Evolutionary conservation across 768 basidiomycete genomes (phyloP).

Genomic region (Amanita molliuscula): DNA sequence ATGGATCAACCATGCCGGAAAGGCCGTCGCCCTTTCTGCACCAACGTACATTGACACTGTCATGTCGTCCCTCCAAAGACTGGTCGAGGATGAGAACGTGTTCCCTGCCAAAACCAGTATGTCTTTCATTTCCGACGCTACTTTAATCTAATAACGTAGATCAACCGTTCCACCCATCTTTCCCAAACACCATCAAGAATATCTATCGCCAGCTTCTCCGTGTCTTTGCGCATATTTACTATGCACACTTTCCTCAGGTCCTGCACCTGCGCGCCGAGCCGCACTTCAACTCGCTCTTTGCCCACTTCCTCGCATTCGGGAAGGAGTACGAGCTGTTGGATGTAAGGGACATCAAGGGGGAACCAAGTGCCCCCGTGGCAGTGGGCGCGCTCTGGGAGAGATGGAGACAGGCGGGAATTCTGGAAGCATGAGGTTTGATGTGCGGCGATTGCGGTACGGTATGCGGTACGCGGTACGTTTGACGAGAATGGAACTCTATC

Average conservation of each 20-base stretch:
- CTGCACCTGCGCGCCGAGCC: conserved; percentile 90
- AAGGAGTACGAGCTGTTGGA: conserved; percentile 88
- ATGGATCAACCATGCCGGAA: conserved; percentile 90
- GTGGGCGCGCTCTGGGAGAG: conserved; percentile 77
- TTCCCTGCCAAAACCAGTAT: conserved; percentile 95
- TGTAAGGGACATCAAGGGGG: conserved; percentile 76
- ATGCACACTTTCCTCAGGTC: conserved; percentile 86
- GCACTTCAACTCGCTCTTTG: conserved; percentile 95
- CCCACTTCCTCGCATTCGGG: conserved; percentile 95
- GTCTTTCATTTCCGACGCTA: conserved; percentile 12
- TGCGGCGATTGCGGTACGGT: not conserved
- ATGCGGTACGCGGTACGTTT: not conserved
- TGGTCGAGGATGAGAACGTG: conserved; percentile 86
- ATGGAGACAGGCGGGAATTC: conserved; percentile 79
- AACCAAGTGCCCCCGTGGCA: conserved; percentile 50
- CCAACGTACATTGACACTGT: conserved; percentile 98
- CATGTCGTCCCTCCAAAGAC: conserved; percentile 93
- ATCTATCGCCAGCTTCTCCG: conserved; percentile 95
- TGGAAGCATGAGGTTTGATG: conserved; percentile 28
- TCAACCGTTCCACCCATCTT: conserved; percentile 76
- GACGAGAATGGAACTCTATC: not conserved
- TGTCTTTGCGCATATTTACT: conserved; percentile 95
- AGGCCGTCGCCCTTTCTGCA: conserved; percentile 79
- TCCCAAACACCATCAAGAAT: conserved; percentile 85
- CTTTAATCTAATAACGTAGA: conserved; percentile 32